Base-by-base conservation (phyloP, 1,284 basidiomycete species). In the Ustilago curta region DNA sequence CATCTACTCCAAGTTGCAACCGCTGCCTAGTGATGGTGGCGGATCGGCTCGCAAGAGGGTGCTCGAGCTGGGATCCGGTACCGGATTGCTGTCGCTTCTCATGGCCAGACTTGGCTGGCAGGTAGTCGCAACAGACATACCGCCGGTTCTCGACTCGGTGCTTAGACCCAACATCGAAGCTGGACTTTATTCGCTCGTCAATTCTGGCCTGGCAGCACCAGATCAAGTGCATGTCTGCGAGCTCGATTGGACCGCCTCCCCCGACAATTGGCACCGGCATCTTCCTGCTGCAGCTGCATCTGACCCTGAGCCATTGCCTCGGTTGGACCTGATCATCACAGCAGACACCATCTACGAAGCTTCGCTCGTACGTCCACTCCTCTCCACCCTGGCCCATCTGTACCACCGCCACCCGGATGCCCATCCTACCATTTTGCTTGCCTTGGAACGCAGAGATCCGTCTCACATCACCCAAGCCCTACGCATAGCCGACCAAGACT, bases 281-380 rank as follows among this genome's bases (percentile, higher is more conserved):
- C 49, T 49, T 5, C 35, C 8, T 25, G 6, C 43, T 4, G n/a
- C 42, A 3, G 9, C 7, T 16, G 40, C 53, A 3, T 19, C 31
- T 5, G n/a, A 31, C 19, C 7, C 4, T 31, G 2, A 23, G 9
- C 8, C 14, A 18, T 23, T 42, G 1, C 18, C 18, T 2, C 49
- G 27, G 4, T 69, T 92, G 86, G 91, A 95, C 85, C 87, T 94
- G 67, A 90, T 96, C 71, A 84, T 93, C 60, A 91, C 93, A 18
- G 91, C 93, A 60, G 94, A 97, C 85, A 95, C 94, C 0, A 86
- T 95, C 57, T 96, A 95, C 84, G 85, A 88, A 31, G 83, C 88
- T 1, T 86, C 88, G 8, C 90, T 95, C 53, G 85, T 91, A 31
- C 82, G 88, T 18, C 92, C 92, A 0, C 89, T 96, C 49, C 88